Evolutionary conservation across 228 moss, liverwort and hornwort genomes (phyloP).

Genomic region (Sphagnum magellanicum): DNA sequence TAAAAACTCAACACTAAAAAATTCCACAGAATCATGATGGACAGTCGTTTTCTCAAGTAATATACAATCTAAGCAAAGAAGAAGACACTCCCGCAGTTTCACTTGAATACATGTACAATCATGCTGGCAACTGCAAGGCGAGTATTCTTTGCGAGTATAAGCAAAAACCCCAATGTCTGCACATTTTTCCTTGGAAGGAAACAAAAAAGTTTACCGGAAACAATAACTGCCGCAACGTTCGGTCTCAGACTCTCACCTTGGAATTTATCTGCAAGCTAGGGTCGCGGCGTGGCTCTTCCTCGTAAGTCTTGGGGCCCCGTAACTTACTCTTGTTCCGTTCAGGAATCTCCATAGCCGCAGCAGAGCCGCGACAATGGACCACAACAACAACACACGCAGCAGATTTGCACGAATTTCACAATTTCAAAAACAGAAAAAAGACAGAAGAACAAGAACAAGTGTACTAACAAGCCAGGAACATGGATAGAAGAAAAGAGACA

Average conservation of each 20-base stretch:
- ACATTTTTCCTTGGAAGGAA: neutral
- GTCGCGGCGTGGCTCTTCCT: conserved; percentile 32
- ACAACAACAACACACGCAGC: no score
- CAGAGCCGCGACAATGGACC: no score
- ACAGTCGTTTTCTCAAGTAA: neutral
- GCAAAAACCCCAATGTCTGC: neutral
- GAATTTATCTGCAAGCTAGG: conserved; percentile 33
- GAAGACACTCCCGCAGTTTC: neutral
- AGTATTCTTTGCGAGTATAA: neutral
- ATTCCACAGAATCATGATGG: neutral
- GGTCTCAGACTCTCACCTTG: conserved; percentile 7
- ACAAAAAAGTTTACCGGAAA: no score
- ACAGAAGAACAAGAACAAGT: no score
- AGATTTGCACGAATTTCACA: no score
- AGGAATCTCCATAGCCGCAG: neutral
- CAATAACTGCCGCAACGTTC: no score
- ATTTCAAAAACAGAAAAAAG: no score
- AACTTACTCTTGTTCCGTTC: conserved; percentile 1
- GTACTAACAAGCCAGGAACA: no score
- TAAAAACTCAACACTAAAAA: neutral
- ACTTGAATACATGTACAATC: neutral
- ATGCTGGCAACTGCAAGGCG: neutral
- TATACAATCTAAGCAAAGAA: neutral
- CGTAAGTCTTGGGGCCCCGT: conserved; percentile 36
- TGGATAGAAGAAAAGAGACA: no score